These are phyloP conservation scores for Phaeosphaeria sp. DNA, from an alignment of 2,329 filamentous ascomycete species.

Conservation along the genomic window DNA sequence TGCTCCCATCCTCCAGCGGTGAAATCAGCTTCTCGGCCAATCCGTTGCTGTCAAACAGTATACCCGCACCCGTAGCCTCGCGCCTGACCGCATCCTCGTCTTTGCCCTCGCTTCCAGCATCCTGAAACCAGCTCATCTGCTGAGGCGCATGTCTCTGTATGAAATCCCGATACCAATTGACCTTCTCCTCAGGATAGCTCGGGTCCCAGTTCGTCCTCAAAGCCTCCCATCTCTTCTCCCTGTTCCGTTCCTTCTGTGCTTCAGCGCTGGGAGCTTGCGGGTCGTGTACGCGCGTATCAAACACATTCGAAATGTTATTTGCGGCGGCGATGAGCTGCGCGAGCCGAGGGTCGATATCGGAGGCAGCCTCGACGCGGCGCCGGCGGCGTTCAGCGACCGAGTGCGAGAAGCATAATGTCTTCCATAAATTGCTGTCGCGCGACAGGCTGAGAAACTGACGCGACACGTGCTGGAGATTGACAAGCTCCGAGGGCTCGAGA, in stretches of 20 bases:
- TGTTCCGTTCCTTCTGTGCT: constrained; percentile 39
- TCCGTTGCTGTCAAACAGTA: constrained; percentile 63
- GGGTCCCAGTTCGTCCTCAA: constrained; percentile 85
- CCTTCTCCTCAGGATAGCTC: constrained; percentile 70
- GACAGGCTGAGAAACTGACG: constrained; percentile 69
- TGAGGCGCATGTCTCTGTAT: constrained; percentile 79
- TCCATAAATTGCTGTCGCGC: constrained; percentile 80
- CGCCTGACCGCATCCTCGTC: constrained; percentile 52
- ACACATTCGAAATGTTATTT: constrained; percentile 39
- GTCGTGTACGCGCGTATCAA: constrained; percentile 31
- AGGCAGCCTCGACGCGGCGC: constrained; percentile 44
- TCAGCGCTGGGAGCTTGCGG: constrained; percentile 38
- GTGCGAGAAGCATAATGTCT: constrained; percentile 72
- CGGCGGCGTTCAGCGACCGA: constrained; percentile 71
- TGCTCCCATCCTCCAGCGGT: constrained; percentile 83
- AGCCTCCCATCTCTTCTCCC: constrained; percentile 54
- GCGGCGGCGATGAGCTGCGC: constrained; percentile 51
- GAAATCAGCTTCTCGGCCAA: constrained; percentile 70
- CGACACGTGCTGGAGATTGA: constrained; percentile 73
- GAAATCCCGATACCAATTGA: constrained; percentile 90
- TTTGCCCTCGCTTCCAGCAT: constrained; percentile 54
- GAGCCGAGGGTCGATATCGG: constrained; percentile 51
- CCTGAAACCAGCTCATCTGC: constrained; percentile 78
- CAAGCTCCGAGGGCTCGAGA: constrained; percentile 69
- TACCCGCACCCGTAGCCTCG: constrained; percentile 76